These are phyloP conservation scores for Oryza meridionalis DNA, from an alignment of 176 grass and related monocot genomes.

Conservation along the genomic window DNA sequence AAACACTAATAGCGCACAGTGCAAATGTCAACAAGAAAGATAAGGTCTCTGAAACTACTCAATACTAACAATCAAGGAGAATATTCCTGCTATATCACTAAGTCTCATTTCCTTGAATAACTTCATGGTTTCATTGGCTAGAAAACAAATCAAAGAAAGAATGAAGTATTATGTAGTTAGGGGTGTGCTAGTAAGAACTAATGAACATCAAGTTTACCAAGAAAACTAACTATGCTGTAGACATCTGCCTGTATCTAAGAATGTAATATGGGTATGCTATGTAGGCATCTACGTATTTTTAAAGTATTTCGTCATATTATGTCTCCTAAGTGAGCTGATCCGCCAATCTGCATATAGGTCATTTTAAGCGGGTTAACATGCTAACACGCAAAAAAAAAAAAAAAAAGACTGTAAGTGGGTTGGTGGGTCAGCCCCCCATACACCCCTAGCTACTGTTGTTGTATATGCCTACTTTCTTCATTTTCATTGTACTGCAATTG, in stretches of 20 bases:
- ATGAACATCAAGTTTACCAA: neutral
- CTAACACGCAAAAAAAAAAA: too few relatives aligned
- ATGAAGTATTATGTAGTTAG: neutral
- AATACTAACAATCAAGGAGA: conserved; percentile 16
- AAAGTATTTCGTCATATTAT: neutral
- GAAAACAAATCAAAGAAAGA: neutral
- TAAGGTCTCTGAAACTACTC: conserved; percentile 54
- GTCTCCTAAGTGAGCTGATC: neutral
- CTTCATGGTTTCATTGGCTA: neutral
- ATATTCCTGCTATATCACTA: neutral
- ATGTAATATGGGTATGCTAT: neutral
- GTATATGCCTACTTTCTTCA: conserved; percentile 4
- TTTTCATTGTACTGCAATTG: neutral
- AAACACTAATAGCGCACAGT: conserved; percentile 64
- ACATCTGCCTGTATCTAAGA: neutral
- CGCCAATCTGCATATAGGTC: too few relatives aligned
- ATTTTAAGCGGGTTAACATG: too few relatives aligned
- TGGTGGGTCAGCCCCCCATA: too few relatives aligned
- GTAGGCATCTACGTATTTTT: neutral
- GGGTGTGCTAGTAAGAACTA: neutral
- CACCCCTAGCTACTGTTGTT: neutral
- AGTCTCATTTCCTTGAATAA: neutral
- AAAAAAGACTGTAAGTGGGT: too few relatives aligned
- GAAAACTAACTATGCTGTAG: neutral
- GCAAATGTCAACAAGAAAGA: conserved; percentile 95